A percentile compares a stretch with the other conserved stretches of the same genome.
Conservation (phyloP, 495 filamentous ascomycete genomes). For the Xylaria cubensis region DNA sequence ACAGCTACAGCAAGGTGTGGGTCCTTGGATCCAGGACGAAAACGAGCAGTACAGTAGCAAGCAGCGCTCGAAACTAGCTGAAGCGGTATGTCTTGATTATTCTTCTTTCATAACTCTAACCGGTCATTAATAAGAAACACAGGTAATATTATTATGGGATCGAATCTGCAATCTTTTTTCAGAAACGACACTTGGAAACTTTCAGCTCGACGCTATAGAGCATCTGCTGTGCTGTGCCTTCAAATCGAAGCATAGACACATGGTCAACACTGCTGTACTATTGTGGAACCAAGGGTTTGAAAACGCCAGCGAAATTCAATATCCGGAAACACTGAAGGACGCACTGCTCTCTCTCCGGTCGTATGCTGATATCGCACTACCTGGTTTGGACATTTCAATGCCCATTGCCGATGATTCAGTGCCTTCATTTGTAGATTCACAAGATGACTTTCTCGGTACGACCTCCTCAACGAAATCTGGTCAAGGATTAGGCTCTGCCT, state of each 20-base stretch:
- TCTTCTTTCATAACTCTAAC: background rate
- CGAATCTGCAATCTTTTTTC: constrained; percentile 44
- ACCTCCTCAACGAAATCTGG: constrained; percentile 25
- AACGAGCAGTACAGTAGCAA: constrained; percentile 44
- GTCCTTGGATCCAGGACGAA: constrained; percentile 66
- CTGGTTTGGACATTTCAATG: constrained; percentile 46
- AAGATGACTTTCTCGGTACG: constrained; percentile 49
- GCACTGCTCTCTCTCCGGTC: constrained; percentile 47
- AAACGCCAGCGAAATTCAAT: constrained; percentile 45
- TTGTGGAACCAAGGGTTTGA: constrained; percentile 55
- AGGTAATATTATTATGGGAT: constrained; percentile 53
- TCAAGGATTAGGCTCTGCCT: background rate
- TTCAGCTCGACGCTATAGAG: constrained; percentile 47
- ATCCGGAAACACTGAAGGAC: constrained; percentile 51
- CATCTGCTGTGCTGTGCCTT: constrained; percentile 51
- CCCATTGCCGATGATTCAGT: constrained; percentile 38
- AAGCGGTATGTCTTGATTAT: constrained; percentile 44
- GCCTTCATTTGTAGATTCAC: constrained; percentile 59
- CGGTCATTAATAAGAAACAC: constrained; percentile 31
- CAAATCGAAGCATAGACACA: constrained; percentile 49
- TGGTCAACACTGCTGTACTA: constrained; percentile 47
- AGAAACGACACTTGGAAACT: constrained; percentile 39
- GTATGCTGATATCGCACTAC: constrained; percentile 49
- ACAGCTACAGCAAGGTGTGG: constrained; percentile 64
- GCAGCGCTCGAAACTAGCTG: constrained; percentile 37